These are phyloP conservation scores for Annulohypoxylon maeteangense DNA, from an alignment of 495 filamentous ascomycete genomes.

Conservation along the genomic window DNA sequence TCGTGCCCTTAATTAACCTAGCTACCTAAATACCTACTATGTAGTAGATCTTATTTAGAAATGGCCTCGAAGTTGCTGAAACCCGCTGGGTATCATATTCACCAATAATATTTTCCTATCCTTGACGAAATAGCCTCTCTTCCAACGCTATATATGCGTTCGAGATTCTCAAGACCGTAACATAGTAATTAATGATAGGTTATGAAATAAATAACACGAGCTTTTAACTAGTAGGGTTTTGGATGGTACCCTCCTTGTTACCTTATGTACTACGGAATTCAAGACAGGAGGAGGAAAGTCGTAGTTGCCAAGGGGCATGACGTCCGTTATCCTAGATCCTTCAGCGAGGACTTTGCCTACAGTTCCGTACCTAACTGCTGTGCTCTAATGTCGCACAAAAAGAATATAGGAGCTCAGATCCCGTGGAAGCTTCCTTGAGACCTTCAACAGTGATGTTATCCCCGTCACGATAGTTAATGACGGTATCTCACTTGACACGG, in stretches of 20 bases:
- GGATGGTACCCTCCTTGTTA: background rate
- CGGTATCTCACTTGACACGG: conserved; percentile 69
- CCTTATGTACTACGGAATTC: conserved; percentile 44
- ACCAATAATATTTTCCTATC: background rate
- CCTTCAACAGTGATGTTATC: conserved; percentile 63
- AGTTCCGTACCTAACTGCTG: conserved; percentile 55
- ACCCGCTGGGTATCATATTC: background rate
- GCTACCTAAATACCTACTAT: background rate
- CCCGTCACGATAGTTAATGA: conserved; percentile 77
- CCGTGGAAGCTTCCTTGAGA: conserved; percentile 60
- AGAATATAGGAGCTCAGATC: conserved; percentile 54
- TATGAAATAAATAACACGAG: background rate
- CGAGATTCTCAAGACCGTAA: background rate
- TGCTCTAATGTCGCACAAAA: conserved; percentile 71
- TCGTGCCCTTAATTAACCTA: no score
- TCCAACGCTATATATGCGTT: background rate
- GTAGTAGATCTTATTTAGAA: background rate
- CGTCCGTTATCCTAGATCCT: conserved; percentile 63
- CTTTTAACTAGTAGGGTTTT: background rate
- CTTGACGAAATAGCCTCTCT: background rate
- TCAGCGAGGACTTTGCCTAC: conserved; percentile 55
- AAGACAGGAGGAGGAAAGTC: conserved; percentile 50
- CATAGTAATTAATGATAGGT: no score
- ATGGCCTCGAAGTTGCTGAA: background rate
- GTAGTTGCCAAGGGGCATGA: conserved; percentile 58